Evolutionary conservation across 139 green algal genomes (phyloP).

Genomic region (Diplosphaera chodatii): DNA sequence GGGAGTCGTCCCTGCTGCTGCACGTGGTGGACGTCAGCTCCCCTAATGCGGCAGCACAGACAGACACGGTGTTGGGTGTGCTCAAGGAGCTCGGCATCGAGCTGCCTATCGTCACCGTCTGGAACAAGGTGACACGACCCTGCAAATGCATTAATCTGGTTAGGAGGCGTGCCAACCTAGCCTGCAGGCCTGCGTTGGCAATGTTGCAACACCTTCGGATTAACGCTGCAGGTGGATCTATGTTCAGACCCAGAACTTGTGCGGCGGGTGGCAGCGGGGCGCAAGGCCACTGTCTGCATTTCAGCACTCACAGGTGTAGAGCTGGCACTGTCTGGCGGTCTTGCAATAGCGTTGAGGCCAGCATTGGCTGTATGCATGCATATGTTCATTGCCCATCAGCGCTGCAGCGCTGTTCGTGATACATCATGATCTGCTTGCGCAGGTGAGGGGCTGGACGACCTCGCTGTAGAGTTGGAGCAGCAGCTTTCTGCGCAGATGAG

Average conservation of each 20-base stretch:
- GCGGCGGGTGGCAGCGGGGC: slow-evolving; percentile 20
- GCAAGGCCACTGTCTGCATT: slow-evolving; percentile 48
- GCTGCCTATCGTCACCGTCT: slow-evolving; percentile 77
- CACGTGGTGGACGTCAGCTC: slow-evolving; percentile 91
- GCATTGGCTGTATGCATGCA: too few species aligned
- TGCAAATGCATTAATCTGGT: too few species aligned
- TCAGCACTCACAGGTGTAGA: slow-evolving; percentile 30
- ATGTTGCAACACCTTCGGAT: too few species aligned
- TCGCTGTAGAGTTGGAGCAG: not conserved
- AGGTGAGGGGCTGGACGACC: not conserved
- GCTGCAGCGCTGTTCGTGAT: too few species aligned
- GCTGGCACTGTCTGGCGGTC: too few species aligned
- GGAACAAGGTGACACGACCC: slow-evolving; percentile 95
- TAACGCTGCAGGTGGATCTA: slow-evolving; percentile 51
- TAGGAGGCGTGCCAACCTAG: too few species aligned
- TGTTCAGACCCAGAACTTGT: slow-evolving; percentile 52
- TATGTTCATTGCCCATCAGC: too few species aligned
- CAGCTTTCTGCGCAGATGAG: not conserved
- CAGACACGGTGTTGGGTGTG: slow-evolving; percentile 62
- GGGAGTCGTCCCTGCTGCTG: slow-evolving; percentile 72
- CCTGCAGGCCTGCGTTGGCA: too few species aligned
- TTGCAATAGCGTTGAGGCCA: too few species aligned
- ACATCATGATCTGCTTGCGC: too few species aligned
- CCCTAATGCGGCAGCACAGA: slow-evolving; percentile 67
- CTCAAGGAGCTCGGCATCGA: slow-evolving; percentile 63